Evolutionary conservation across 331 rosid genomes (phyloP).

Genomic region (Quercus phellos): DNA sequence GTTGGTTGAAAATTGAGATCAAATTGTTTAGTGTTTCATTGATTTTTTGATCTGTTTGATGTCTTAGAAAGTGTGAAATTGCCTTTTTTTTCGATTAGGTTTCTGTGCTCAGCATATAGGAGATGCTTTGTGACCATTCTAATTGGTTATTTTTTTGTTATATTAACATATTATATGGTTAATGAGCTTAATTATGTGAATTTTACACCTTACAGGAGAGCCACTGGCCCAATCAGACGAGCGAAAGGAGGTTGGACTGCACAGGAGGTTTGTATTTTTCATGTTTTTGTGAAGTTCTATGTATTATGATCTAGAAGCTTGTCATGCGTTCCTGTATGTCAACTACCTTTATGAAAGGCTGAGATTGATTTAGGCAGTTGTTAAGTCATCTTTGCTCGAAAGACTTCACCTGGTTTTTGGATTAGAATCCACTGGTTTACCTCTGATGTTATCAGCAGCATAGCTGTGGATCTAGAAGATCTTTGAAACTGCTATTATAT

Average conservation of each 20-base stretch:
- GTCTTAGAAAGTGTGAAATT: not conserved
- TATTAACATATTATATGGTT: not conserved
- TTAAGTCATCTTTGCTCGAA: not conserved
- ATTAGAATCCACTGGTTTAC: not conserved
- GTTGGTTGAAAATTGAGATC: not conserved
- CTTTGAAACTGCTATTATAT: not conserved
- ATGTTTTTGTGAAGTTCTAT: not conserved
- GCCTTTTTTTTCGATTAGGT: slow-evolving; percentile 8
- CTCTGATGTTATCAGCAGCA: not conserved
- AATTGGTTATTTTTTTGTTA: slow-evolving; percentile 1
- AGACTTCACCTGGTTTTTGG: not conserved
- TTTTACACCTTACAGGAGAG: slow-evolving; percentile 55
- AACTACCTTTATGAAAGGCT: slow-evolving; percentile 19
- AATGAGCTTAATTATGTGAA: slow-evolving; percentile 10
- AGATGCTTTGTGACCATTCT: not conserved
- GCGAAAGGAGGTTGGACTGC: slow-evolving; percentile 99
- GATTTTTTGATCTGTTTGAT: not conserved
- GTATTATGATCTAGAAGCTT: slow-evolving; percentile 7
- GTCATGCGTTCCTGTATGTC: slow-evolving; percentile 8
- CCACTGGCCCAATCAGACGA: slow-evolving; percentile 92
- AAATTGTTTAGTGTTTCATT: not conserved
- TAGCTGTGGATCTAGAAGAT: not conserved
- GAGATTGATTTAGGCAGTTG: slow-evolving; percentile 8
- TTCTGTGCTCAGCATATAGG: not conserved
- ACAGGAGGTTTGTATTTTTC: slow-evolving; percentile 63